Percentiles rank a stretch among this genome's conserved stretches.
Evolutionary conservation across 768 basidiomycete genomes (phyloP).

Genomic region (Suillus plorans): DNA sequence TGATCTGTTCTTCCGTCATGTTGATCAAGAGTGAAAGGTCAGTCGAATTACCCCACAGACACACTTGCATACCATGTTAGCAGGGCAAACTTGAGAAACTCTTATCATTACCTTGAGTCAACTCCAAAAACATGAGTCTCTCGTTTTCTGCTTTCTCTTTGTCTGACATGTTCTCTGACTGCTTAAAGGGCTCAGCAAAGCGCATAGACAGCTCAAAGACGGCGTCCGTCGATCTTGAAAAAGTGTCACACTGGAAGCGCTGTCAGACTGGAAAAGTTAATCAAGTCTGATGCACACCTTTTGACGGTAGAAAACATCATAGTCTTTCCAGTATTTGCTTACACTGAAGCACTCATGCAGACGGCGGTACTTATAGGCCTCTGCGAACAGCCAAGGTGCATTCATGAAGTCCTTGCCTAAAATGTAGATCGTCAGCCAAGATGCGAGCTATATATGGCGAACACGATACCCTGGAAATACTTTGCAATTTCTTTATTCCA

Average conservation of each 20-base stretch:
- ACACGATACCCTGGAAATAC: constrained; percentile 72
- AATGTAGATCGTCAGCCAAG: not conserved
- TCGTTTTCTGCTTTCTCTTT: constrained; percentile 65
- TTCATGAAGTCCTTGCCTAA: constrained; percentile 90
- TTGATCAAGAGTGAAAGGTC: constrained; percentile 94
- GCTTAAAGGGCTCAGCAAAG: constrained; percentile 82
- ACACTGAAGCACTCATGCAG: constrained; percentile 92
- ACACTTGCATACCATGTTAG: constrained; percentile 49
- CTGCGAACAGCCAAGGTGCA: constrained; percentile 95
- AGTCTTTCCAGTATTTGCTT: constrained; percentile 85
- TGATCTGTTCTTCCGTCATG: constrained; percentile 98
- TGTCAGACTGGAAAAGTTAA: constrained; percentile 8
- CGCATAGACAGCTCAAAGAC: constrained; percentile 93
- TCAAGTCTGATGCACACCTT: constrained; percentile 48
- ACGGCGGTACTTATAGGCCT: constrained; percentile 90
- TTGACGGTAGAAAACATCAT: constrained; percentile 95
- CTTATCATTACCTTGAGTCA: constrained; percentile 73
- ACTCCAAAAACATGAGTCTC: constrained; percentile 84
- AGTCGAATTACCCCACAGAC: constrained; percentile 96
- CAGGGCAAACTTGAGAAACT: constrained; percentile 3
- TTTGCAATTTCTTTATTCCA: constrained; percentile 99
- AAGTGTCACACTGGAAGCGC: constrained; percentile 77
- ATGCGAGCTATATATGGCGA: not conserved
- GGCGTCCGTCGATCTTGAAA: constrained; percentile 87
- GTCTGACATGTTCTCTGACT: constrained; percentile 50